phyloP scores from a whole-genome alignment of 371 early-diverging fungal genomes.

The Mucor indicus region DNA sequence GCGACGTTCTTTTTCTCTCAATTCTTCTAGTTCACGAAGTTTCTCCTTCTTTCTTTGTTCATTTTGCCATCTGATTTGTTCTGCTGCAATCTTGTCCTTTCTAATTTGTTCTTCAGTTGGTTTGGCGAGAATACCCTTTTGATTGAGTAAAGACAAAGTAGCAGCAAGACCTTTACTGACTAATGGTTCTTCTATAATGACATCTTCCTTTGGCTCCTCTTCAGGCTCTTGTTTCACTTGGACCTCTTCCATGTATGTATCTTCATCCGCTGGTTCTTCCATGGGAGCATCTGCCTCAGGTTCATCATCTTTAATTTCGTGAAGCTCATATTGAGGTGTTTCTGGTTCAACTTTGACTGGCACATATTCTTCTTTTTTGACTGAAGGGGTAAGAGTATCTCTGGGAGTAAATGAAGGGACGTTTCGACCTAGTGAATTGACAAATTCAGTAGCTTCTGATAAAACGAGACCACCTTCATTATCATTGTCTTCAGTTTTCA shows the following conservation, averaged over 20 bases:
- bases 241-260: background rate
- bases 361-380: constrained; percentile 6
- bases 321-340: constrained; percentile 1
- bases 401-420: constrained; percentile 31
- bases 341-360: constrained; percentile 2
- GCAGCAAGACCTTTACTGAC: constrained; percentile 83
- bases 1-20: constrained; percentile 31
- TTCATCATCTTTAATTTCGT: background rate
- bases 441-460: constrained; percentile 71
- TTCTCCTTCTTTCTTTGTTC: constrained; percentile 62
- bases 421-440: constrained; percentile 50
- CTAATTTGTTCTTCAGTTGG: constrained; percentile 60
- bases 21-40: constrained; percentile 38
- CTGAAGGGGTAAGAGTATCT: constrained; percentile 5
- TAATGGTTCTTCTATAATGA: constrained; percentile 76
- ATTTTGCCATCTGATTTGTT: constrained; percentile 68
- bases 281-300: constrained; percentile 10
- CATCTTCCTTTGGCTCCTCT: constrained; percentile 13
- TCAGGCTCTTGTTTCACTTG: background rate
- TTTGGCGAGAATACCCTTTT: constrained; percentile 63
- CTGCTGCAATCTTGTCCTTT: constrained; percentile 60
- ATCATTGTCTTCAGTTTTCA: constrained; percentile 23
- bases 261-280: constrained; percentile 5
- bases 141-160: constrained; percentile 72
- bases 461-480: constrained; percentile 49